phyloP scores from a whole-genome alignment of 345 rosid species.

The Erysimum cheiranthoides region DNA sequence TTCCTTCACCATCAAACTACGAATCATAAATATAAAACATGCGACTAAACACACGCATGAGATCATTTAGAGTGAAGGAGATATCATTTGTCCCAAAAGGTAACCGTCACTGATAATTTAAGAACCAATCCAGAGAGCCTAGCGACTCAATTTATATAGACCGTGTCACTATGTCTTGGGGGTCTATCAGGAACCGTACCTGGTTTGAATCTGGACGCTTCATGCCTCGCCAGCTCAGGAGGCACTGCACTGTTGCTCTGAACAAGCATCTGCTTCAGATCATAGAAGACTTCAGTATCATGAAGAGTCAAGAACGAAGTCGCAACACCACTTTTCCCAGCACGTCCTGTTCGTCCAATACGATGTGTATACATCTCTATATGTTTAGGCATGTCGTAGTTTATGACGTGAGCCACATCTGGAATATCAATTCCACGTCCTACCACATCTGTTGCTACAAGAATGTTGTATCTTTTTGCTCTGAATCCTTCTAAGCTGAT shows the following conservation, averaged over 20 bases:
- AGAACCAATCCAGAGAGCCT: conserved; percentile 33
- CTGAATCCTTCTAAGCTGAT: conserved; percentile 90
- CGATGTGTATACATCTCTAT: conserved; percentile 95
- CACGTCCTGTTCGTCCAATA: conserved; percentile 96
- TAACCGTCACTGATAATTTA: conserved; percentile 4
- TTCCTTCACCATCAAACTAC: conserved; percentile 26
- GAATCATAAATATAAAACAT: conserved; percentile 28
- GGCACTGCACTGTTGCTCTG: conserved; percentile 94
- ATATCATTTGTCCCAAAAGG: conserved; percentile 21
- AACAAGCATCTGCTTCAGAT: conserved; percentile 96
- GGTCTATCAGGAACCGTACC: conserved; percentile 92
- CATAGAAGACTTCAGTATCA: conserved; percentile 87
- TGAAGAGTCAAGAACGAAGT: conserved; percentile 87
- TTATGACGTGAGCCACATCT: conserved; percentile 93
- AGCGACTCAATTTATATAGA: conserved; percentile 66
- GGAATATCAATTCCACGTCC: conserved; percentile 98
- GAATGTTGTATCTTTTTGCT: conserved; percentile 85
- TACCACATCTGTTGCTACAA: conserved; percentile 95
- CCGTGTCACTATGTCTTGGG: conserved; percentile 89
- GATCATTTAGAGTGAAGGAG: conserved; percentile 21
- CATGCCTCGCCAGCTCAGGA: conserved; percentile 90
- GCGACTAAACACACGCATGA: conserved; percentile 30
- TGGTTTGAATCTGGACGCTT: conserved; percentile 94
- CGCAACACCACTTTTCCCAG: conserved; percentile 94
- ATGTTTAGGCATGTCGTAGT: conserved; percentile 88